Conservation (phyloP, 805 yeast species). For the Candida maris region DNA sequence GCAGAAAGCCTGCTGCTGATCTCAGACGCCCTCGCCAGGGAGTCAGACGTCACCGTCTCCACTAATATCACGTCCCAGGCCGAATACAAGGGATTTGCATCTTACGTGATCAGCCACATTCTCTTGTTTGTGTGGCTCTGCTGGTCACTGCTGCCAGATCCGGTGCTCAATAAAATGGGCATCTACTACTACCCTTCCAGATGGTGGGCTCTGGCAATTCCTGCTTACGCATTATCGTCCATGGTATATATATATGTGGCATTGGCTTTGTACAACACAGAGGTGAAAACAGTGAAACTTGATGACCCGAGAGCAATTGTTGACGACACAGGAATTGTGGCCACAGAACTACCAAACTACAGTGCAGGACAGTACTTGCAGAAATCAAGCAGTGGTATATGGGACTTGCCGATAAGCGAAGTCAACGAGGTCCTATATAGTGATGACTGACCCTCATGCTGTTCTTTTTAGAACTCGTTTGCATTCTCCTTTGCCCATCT, state of each 20-base stretch:
- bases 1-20: conserved; percentile 17
- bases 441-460: conserved; percentile 5
- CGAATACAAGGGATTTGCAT: conserved; percentile 87
- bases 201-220: conserved; percentile 86
- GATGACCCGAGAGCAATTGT: conserved; percentile 60
- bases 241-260: conserved; percentile 74
- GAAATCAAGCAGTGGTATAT: conserved; percentile 74
- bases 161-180: conserved; percentile 47
- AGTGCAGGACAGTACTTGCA: conserved; percentile 40
- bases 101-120: conserved; percentile 63
- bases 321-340: conserved; percentile 52
- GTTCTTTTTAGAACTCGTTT: conserved; percentile 5
- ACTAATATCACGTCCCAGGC: conserved; percentile 53
- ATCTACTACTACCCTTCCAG: conserved; percentile 79
- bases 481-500: conserved; percentile 17
- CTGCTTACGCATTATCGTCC: conserved; percentile 62
- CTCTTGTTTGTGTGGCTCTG: conserved; percentile 52
- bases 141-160: conserved; percentile 76
- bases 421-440: conserved; percentile 64
- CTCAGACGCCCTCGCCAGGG: conserved; percentile 57
- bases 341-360: conserved; percentile 21
- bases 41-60: conserved; percentile 62
- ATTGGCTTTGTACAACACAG: conserved; percentile 70
- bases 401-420: conserved; percentile 74
- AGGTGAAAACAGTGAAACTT: conserved; percentile 58